These are phyloP conservation scores for Globisporangium uncinulatum DNA, from an alignment of 352 stramenopile genomes.

Conservation along the genomic window DNA sequence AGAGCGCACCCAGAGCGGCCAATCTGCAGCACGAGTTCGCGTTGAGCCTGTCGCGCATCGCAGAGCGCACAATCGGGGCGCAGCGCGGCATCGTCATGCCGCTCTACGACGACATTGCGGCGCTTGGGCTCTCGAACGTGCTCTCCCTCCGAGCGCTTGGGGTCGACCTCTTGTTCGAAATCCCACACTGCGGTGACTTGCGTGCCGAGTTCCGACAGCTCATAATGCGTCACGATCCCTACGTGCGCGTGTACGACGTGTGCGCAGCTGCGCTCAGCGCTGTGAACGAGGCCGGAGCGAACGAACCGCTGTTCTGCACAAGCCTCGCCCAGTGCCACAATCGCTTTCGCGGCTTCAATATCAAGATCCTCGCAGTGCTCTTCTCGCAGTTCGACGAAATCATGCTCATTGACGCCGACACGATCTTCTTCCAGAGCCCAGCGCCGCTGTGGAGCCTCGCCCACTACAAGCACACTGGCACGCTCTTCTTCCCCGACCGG, in stretches of 20 bases:
- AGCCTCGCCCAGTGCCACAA: slow-evolving; percentile 32
- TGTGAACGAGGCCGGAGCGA: slow-evolving; percentile 18
- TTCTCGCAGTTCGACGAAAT: slow-evolving; percentile 66
- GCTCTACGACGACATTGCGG: slow-evolving; percentile 56
- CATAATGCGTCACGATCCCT: slow-evolving; percentile 24
- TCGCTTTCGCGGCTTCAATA: slow-evolving; percentile 48
- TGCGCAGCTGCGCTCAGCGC: slow-evolving; percentile 38
- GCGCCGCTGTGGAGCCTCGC: slow-evolving; percentile 43
- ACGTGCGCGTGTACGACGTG: slow-evolving; percentile 62
- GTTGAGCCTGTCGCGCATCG: slow-evolving; percentile 10
- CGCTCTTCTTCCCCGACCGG: slow-evolving; percentile 51
- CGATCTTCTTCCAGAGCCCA: slow-evolving; percentile 55
- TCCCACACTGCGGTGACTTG: slow-evolving; percentile 68
- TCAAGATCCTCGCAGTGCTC: slow-evolving; percentile 60
- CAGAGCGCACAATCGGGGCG: slow-evolving; percentile 21
- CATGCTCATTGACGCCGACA: slow-evolving; percentile 74
- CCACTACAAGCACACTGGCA: slow-evolving; percentile 49
- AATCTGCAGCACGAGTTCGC: slow-evolving; percentile 12
- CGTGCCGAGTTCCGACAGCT: slow-evolving; percentile 24
- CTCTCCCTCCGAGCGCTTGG: slow-evolving; percentile 49
- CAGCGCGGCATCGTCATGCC: slow-evolving; percentile 54
- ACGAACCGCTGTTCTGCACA: slow-evolving; percentile 42
- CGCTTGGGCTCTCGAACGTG: slow-evolving; percentile 54
- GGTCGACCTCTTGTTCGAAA: slow-evolving; percentile 58
- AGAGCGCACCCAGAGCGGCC: too few relatives aligned